Evolutionary conservation across 257 asterid genomes (phyloP).

Genomic region (Solanum okadae): DNA sequence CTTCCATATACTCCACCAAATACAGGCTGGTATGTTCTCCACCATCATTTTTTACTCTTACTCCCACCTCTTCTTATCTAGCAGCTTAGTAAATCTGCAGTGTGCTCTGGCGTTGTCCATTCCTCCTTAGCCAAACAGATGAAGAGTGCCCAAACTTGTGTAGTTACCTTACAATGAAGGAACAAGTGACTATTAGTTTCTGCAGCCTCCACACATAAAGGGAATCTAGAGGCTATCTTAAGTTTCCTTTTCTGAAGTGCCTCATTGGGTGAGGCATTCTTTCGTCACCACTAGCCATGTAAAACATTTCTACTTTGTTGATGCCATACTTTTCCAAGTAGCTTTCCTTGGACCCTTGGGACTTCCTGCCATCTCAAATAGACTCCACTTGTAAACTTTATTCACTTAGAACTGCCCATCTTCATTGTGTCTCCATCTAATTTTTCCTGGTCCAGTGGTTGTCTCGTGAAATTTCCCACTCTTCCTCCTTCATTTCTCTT

Average conservation of each 20-base stretch:
- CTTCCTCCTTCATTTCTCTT: not conserved
- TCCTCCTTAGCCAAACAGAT: not conserved
- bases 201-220: not conserved
- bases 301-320: not conserved
- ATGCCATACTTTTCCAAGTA: not conserved
- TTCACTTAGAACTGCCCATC: not conserved
- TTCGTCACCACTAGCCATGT: not conserved
- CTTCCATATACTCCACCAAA: not conserved
- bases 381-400: not conserved
- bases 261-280: not conserved
- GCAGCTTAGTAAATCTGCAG: not conserved
- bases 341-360: not conserved
- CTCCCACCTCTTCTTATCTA: not conserved
- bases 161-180: not conserved
- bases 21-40: not conserved
- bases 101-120: not conserved
- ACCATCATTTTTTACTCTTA: not conserved
- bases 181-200: not conserved
- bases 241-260: not conserved
- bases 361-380: not conserved
- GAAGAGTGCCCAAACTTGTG: not conserved
- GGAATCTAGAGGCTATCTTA: not conserved
- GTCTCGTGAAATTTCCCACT: not conserved
- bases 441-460: not conserved
- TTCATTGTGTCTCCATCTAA: not conserved